Conservation (phyloP, 2,329 filamentous ascomycete species). For the Sordariomycetes sp. region DNA sequence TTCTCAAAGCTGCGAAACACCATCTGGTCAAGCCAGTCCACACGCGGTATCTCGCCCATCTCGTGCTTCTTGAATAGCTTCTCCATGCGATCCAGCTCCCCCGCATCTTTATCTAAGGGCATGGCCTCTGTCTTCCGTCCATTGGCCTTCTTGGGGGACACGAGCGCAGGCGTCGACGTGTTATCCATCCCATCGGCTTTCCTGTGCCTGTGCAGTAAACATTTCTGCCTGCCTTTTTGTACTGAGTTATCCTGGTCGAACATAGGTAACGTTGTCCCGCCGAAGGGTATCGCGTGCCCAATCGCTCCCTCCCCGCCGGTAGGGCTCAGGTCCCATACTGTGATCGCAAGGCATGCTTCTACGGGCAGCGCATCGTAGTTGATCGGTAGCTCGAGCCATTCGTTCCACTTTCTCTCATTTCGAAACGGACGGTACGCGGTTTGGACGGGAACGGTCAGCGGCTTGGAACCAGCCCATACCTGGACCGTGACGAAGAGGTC, state of each 20-base stretch:
- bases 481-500: constrained; percentile 92
- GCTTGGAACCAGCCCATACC: constrained; percentile 93
- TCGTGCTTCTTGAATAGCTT: constrained; percentile 94
- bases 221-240: constrained; percentile 88
- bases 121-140: constrained; percentile 31
- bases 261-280: constrained; percentile 83
- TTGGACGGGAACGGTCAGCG: constrained; percentile 82
- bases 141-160: constrained; percentile 40
- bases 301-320: constrained; percentile 60
- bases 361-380: constrained; percentile 73
- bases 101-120: constrained; percentile 57
- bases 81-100: constrained; percentile 84
- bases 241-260: constrained; percentile 90
- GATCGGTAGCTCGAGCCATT: constrained; percentile 87
- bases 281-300: constrained; percentile 81
- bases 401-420: constrained; percentile 72
- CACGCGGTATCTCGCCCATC: constrained; percentile 87
- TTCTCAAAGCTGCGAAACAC: constrained; percentile 88
- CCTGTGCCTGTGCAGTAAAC: constrained; percentile 71
- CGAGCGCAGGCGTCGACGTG: constrained; percentile 64
- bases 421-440: constrained; percentile 91
- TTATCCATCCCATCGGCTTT: constrained; percentile 78
- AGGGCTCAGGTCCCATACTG: constrained; percentile 88
- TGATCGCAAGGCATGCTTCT: constrained; percentile 81
- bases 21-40: constrained; percentile 92